phyloP scores from a whole-genome alignment of 805 yeast genomes.

The Hagleromyces aurorensis region DNA sequence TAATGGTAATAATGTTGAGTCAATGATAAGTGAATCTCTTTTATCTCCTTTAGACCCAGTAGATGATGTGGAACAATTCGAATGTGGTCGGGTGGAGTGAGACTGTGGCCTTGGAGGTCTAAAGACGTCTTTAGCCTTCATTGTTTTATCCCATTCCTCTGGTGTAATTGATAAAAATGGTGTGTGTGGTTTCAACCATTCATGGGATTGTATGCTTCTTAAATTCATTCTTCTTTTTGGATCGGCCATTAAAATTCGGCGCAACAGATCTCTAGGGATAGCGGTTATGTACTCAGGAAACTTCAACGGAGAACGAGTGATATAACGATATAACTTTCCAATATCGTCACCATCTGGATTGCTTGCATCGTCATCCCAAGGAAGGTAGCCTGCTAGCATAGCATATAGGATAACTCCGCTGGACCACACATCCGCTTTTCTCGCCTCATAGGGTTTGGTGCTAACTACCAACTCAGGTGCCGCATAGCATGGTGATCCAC shows the following conservation, averaged over 20 bases:
- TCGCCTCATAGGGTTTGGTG: constrained; percentile 79
- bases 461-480: constrained; percentile 95
- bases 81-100: constrained; percentile 23
- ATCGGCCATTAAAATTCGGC: constrained; percentile 78
- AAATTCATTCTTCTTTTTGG: constrained; percentile 69
- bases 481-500: constrained; percentile 98
- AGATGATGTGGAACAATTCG: constrained; percentile 32
- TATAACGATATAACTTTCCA: constrained; percentile 82
- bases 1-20: constrained; percentile 34
- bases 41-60: constrained; percentile 36
- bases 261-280: constrained; percentile 79
- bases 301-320: constrained; percentile 83
- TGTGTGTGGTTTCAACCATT: constrained; percentile 83
- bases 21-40: constrained; percentile 31
- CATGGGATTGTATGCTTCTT: constrained; percentile 66
- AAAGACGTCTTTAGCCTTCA: constrained; percentile 11
- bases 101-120: constrained; percentile 17
- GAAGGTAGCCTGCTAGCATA: constrained; percentile 94
- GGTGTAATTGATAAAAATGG: constrained; percentile 79
- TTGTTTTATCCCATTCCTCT: constrained; percentile 72
- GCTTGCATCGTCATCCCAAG: constrained; percentile 94
- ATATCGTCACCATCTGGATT: constrained; percentile 96
- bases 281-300: constrained; percentile 93
- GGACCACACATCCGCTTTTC: constrained; percentile 95
- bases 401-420: constrained; percentile 93